A percentile compares a stretch with the other conserved stretches of the same genome.
phyloP scores from a whole-genome alignment of 495 filamentous ascomycete genomes.

The Penicillium ucsense region DNA sequence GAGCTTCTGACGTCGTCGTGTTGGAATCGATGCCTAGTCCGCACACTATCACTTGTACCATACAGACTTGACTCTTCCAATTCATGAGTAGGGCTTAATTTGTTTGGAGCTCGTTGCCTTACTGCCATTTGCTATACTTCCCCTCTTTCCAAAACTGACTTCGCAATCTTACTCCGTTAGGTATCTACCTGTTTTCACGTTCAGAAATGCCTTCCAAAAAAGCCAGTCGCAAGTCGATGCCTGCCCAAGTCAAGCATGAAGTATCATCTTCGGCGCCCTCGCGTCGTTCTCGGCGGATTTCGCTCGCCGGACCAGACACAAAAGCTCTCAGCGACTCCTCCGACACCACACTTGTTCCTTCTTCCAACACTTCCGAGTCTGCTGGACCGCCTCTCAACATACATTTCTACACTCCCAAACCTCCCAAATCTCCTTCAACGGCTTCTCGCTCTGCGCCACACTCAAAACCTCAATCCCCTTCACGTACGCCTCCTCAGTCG shows the following conservation, averaged over 20 bases:
- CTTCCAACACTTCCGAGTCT: constrained; percentile 2
- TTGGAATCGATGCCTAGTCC: neutral
- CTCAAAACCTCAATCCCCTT: no score
- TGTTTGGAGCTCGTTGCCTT: neutral
- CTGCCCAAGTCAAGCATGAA: constrained; percentile 5
- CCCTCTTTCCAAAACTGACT: no score
- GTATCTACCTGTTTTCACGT: neutral
- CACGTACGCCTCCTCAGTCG: no score
- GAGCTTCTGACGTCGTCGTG: constrained; percentile 12
- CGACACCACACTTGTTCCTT: constrained; percentile 3
- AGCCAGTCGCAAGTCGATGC: constrained; percentile 15
- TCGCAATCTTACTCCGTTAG: no score
- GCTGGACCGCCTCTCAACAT: constrained; percentile 8
- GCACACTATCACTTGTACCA: no score
- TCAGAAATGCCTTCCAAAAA: constrained; percentile 17
- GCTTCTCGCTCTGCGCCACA: neutral
- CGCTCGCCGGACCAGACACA: constrained; percentile 1
- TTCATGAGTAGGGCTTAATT: neutral
- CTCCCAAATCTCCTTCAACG: constrained; percentile 1
- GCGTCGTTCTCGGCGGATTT: constrained; percentile 14
- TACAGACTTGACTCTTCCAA: neutral
- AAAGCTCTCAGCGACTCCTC: neutral
- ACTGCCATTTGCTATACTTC: no score
- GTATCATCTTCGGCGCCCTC: constrained; percentile 9
- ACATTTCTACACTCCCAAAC: constrained; percentile 3